Base-by-base conservation (phyloP, 176 grass and related monocot species). In the Cymbopogon citratus region DNA sequence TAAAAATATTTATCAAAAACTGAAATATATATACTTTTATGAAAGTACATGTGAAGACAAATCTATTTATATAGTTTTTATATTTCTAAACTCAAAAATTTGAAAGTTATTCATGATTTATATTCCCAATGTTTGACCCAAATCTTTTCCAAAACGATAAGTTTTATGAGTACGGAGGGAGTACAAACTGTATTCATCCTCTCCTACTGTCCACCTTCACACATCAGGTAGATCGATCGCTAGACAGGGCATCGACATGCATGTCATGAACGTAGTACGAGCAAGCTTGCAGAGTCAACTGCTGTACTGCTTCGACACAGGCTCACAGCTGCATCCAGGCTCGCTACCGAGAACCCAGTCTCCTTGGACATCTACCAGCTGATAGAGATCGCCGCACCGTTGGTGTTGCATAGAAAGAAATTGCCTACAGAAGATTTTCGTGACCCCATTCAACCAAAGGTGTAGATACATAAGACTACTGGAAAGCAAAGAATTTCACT, bases 291-390 rank as follows among this genome's bases (percentile, higher is more conserved):
- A 21, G 15, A 70, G 75, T 25, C 65, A 65, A 12, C 46, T 14
- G 23, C 39, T 19, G 3, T 19, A 27, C 60, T 51, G 46, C 46
- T 60, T 59, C 59, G 15, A n/a, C 62, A 24, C 7, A 7, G 28
- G 59, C 38, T 45, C 26, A 44, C 14, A 48, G 14, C 51, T 59
- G 48, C 23, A 10, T 25, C 21, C 59, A 79, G 29, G 21, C 61
- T 38, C 9, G 36, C 81, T 91, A 87, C 77, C 83, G 66, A 40
- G 87, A 87, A 49, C 61, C 73, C 5, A 84, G 67, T 46, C 87
- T 89, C 70, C 3, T 99, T 87, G 13, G 21, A 99, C 91, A 81
- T 96, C 91, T 29, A 99, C 91, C 87, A 99, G 35, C 60, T 87
- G 93, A 35, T 96, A 99, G 6, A 99, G 87, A 85, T 93, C 93